A percentile compares a stretch with the other conserved stretches of the same genome.
Conservation (phyloP, 2,329 filamentous ascomycete genomes). For the Trichoderma harzianum region DNA sequence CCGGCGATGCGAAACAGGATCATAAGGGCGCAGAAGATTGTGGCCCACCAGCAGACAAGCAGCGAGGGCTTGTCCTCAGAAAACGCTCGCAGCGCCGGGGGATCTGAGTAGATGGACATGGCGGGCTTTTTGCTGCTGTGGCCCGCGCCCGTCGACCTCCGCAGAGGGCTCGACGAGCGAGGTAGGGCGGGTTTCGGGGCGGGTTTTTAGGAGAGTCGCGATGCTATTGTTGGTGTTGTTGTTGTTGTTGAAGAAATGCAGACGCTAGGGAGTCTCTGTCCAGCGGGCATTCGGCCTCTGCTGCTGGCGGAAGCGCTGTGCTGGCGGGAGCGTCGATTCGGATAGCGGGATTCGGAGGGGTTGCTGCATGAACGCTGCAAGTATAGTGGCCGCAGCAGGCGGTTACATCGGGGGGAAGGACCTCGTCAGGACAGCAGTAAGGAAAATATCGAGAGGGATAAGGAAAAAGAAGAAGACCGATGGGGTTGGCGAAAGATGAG, state of each 20-base stretch:
- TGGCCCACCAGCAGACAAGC: constrained; percentile 95
- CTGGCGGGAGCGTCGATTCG: constrained; percentile 8
- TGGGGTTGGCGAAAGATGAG: background rate
- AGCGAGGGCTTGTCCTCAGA: constrained; percentile 79
- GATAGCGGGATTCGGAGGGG: constrained; percentile 17
- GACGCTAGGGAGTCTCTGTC: constrained; percentile 6
- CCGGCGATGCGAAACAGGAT: constrained; percentile 80
- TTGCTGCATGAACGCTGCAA: constrained; percentile 18
- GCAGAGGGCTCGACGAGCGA: constrained; percentile 57
- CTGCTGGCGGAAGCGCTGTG: constrained; percentile 9
- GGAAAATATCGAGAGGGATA: background rate
- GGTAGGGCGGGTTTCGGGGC: constrained; percentile 21
- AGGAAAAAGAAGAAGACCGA: background rate
- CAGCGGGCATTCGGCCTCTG: constrained; percentile 15
- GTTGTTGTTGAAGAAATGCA: background rate
- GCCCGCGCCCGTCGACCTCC: constrained; percentile 59
- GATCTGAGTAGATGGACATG: constrained; percentile 58
- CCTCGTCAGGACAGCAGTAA: background rate
- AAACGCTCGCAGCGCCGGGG: constrained; percentile 46
- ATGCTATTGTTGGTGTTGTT: background rate
- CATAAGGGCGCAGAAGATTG: constrained; percentile 75
- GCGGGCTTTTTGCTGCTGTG: constrained; percentile 26
- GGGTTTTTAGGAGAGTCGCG: background rate
- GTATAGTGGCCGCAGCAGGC: constrained; percentile 11
- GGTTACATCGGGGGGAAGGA: constrained; percentile 4